phyloP scores from a whole-genome alignment of 75 land plant species.

The Pseudotsuga menziesii region DNA sequence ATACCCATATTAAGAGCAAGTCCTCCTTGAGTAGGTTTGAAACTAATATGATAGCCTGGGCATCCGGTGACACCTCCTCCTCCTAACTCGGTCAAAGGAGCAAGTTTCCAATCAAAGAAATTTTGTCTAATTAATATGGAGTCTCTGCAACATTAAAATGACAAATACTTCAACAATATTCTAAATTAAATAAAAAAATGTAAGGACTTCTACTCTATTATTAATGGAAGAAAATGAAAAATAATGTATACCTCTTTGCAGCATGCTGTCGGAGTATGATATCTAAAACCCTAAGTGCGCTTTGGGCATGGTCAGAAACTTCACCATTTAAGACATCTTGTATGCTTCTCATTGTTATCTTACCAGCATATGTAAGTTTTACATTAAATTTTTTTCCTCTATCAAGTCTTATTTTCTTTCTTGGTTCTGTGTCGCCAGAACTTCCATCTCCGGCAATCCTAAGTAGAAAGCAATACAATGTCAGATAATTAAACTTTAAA shows the following conservation, averaged over 20 bases:
- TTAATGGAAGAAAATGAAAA: not conserved
- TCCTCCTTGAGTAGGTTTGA: slow-evolving; percentile 60
- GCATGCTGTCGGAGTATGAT: slow-evolving; percentile 83
- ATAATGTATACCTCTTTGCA: slow-evolving; percentile 51
- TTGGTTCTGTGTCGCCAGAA: slow-evolving; percentile 34
- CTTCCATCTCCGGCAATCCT: too few species aligned
- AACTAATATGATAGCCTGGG: slow-evolving; percentile 74
- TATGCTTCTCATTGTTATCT: slow-evolving; percentile 65
- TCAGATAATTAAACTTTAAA: too few species aligned
- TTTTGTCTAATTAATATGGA: slow-evolving; percentile 72
- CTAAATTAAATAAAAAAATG: not conserved
- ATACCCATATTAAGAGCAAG: slow-evolving; percentile 79
- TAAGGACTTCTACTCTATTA: not conserved
- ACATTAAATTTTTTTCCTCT: slow-evolving; percentile 65
- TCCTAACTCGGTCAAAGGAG: slow-evolving; percentile 54
- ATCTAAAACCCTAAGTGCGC: slow-evolving; percentile 83
- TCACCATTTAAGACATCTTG: slow-evolving; percentile 53
- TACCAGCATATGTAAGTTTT: slow-evolving; percentile 68
- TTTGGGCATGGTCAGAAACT: slow-evolving; percentile 56
- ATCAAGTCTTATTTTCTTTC: slow-evolving; percentile 37
- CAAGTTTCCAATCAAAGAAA: slow-evolving; percentile 55
- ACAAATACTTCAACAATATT: not conserved
- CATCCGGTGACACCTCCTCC: slow-evolving; percentile 85
- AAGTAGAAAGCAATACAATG: too few species aligned
- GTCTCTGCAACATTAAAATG: slow-evolving; percentile 41